Base-by-base conservation (phyloP, 2,329 filamentous ascomycete species). In the Aspergillus jensenii region DNA sequence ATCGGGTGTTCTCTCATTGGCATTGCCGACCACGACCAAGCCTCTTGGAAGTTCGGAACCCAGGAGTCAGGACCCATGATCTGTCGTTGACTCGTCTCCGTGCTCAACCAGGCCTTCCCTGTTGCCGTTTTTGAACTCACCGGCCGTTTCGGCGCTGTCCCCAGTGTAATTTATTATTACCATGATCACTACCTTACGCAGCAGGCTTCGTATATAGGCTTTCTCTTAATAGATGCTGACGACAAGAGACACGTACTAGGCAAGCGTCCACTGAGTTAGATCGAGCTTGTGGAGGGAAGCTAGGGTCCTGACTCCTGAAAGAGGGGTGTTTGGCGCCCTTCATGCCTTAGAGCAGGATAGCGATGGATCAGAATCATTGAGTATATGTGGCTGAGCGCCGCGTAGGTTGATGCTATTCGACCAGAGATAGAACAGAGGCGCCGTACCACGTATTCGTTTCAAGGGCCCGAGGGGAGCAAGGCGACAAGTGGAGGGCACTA, bases 201-300 rank as follows among this genome's bases (percentile, higher is more conserved):
- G 9, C 9, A 8, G 19, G 40, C 40, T 25, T 48, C 27, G 27
- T 31, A 31, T 11, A 31, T 31, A 31, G 27, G 27, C 27, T 31
- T 31, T 31, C 25, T 27, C 14, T 33, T 51, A 56, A 59, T 54
- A 43, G 46, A 49, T 54, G 62, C 62, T 65, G 61, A 65, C 62
- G 59, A 63, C 59, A 62, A 40, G 53, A 53, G 60, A 60, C 56
- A 65, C 62, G 62, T 60, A 65, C 59, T 54, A 60, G 51, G 35
- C 57, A 60, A 55, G 60, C 59, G 59, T 62, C 50, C 55, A 61
- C 57, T 54, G 55, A 51, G 55, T 59, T 64, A 60, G 58, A 44
- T 52, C 37, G 41, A 54, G 56, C 40, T 48, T 44, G 56, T 50
- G 50, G 56, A 35, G 46, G 53, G 51, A 51, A 21, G 35, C 37